Base-by-base conservation (phyloP, 1,284 basidiomycete genomes). In the Athelia psychrophila region DNA sequence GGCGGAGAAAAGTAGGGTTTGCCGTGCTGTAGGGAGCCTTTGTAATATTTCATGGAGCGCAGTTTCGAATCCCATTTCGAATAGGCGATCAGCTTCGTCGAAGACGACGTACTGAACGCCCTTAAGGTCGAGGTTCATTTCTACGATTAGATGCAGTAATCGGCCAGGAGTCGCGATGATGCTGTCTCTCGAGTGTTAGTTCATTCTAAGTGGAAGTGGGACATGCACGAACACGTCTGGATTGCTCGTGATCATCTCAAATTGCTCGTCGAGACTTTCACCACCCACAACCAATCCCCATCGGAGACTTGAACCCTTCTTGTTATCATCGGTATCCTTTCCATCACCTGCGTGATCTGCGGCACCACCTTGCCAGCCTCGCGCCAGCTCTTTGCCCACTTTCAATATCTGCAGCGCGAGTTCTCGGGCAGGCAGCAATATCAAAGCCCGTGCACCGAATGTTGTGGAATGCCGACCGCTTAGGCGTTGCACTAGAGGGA, bases 81-180 rank as follows among this genome's bases (percentile, higher is more conserved):
- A 99, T 13, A 98, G 81, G 32, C 95, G 86, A 69, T 99, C 97
- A 0, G 97, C 97, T 73, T 99, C 97, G 66, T 99, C 97, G 62
- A 99, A 99, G 18, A 99, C 91, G 52, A 96, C 86, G 57, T 94
- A 95, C 67, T 96, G 86, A 2, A 96, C 79, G 0, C 90, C 87
- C 47, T 89, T 86, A 32, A 99, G 76, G 65, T 98, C 95, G 47
- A 98, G 75, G 58, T 93, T 93, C 96, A 98, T 99, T 72, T 99
- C 97, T 48, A 99, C 92, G 44, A 91, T 81, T 24, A 99, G 78
- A 73, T 99, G 97, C 18, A 99, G 83, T 48, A 99, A 79, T 63
- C 97, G 94, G 58, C 97, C 97, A 15, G 97, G 97, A 3, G 97
- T 99, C 19, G 96, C 97, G 60, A 98, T 95, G 55, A 98, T 90